Base-by-base conservation (phyloP, 352 stramenopile species). In the Stephanocyclus meneghinianus region DNA sequence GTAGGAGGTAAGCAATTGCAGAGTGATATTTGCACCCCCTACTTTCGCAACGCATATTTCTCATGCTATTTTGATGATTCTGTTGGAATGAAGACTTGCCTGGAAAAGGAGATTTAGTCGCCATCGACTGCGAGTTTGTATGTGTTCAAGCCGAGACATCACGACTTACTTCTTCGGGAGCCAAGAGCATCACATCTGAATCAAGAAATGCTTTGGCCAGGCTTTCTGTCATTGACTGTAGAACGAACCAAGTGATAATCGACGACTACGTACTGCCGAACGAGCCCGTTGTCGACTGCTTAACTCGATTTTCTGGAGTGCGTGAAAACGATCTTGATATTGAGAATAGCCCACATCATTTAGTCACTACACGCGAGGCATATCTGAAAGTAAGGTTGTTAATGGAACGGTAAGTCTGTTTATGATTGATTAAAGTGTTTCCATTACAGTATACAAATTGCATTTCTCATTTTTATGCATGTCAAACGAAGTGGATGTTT, bases 301-400 rank as follows among this genome's bases (percentile, higher is more conserved):
- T 97, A 21, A 97, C 94, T 37, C 87, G 94, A n/a, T 97, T 97
- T 78, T 95, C 86, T 70, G 95, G 62, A 16, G 91, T 97, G 64
- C 80, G 84, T 16, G 76, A 82, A 1, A 90, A 87, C 44, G 95
- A 97, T 87, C 78, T 97, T 44, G 91, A 97, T 83, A 83, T 91
- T 16, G 77, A 76, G 6, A 78, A 73, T 7, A 95, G 89, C 44
- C 82, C 84, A 44, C 94, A 96, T 80, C 87, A 95, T 80, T 89
- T 97, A 35, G 91, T 97, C 11, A 87, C 91, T 8, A 89, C 94
- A 35, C 86, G 93, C 42, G 92, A 81, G 29, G 93, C 94, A 15
- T 97, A 97, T 76, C 80, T 97, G 42, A 96, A 96, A 76, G 83
- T 97, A 21, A 87, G 95, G n/a, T 92, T 90, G 51, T 78, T 97